phyloP scores from a whole-genome alignment of 306 rosid species.

The Prunus armeniaca region DNA sequence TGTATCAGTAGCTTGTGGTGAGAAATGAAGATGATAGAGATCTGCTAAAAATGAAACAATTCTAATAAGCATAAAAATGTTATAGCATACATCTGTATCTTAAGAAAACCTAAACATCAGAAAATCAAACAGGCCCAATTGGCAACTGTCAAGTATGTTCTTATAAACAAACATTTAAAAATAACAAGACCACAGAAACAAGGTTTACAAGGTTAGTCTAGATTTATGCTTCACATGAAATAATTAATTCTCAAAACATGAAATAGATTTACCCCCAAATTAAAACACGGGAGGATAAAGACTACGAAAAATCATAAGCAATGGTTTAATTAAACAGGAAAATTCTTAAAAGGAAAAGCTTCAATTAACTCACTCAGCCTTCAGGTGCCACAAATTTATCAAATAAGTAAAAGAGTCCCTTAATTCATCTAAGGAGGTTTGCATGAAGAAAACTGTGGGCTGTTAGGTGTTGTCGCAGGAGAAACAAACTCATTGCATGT shows the following conservation, averaged over 20 bases:
- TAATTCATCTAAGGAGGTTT: background rate
- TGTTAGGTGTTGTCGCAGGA: background rate
- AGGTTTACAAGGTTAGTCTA: background rate
- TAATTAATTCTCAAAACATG: background rate
- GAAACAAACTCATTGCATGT: background rate
- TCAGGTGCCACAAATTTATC: background rate
- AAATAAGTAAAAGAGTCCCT: background rate
- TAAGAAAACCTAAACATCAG: background rate
- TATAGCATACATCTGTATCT: background rate
- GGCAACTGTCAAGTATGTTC: slow-evolving; percentile 2
- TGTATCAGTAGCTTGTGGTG: background rate
- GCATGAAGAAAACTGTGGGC: background rate
- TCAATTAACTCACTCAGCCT: background rate
- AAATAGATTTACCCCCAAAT: background rate
- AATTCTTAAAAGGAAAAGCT: background rate
- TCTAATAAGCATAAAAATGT: background rate
- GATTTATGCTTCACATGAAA: background rate
- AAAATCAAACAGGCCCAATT: background rate
- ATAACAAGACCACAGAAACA: background rate
- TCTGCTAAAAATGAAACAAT: slow-evolving; percentile 11
- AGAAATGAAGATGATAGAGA: background rate
- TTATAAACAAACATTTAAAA: background rate
- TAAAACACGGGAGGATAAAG: background rate
- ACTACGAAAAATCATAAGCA: background rate
- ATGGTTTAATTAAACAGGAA: background rate